Base-by-base conservation (phyloP, 768 basidiomycete genomes). In the Lepiota subincarnata region DNA sequence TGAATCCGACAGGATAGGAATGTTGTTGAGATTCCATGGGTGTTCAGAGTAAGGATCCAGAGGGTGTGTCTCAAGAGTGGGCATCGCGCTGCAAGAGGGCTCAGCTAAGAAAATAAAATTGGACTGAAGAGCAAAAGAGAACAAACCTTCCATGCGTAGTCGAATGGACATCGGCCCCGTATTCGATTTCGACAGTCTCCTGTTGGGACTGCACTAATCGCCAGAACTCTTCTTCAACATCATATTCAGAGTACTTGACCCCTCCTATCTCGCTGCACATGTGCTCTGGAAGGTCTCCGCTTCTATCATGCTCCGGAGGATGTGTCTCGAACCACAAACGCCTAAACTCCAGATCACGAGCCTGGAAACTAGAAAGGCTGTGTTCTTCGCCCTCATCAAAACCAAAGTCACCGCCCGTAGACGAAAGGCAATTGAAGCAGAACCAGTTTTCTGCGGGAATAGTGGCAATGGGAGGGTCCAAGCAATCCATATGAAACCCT, bases 371-470 rank as follows among this genome's bases (percentile, higher is more conserved):
- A 22, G 89, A 80, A 36, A 99, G 78, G 56, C 84, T 84, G 68
- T 99, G 97, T 60, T 98, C 96, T 69, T 98, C 88, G 37, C 97
- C 97, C 64, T 98, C 95, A 62, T 98, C 97, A 63, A 98, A 99
- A 26, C 97, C 97, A 62, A 91, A 99, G 70, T 98, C 97, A 48
- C 90, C 90, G 10, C 96, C 95, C 0, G 92, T 95, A 36, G 85
- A 87, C 37, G 93, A 79, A 18, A 99, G 75, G 65, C 97, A 99
- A 2, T 86, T 84, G 61, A 88, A 89, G 68, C 97, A 99, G 66
- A 84, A 98, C 96, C 96, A 99, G 59, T 96, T 87, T 37, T 94
- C 92, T 64, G 87, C 89, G 1, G 97, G 97, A 51, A 99, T 89
- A 1, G 77, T 72, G 7, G 78, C 71, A 49, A 98, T 73, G 16